Evolutionary conservation across 1,284 basidiomycete species (phyloP), one percentile per base, ranked within the genome.

Genomic region (Kwoniella shivajii): DNA sequence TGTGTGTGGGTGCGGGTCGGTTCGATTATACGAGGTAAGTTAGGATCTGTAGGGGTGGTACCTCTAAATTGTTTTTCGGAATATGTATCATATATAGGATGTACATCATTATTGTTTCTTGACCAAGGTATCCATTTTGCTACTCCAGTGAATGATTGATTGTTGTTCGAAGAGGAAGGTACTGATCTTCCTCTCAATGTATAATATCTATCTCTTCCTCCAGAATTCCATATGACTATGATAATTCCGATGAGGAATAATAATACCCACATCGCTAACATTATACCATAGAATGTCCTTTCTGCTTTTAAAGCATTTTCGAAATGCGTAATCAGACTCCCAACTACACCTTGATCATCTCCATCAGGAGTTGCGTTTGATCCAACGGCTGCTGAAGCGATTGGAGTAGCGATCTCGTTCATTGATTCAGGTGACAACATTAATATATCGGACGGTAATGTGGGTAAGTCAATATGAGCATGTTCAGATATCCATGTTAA

Each of bases 401-500:
- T 88, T 7, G 92, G 90, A 49, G 80, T 78, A 1, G 86, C 83
- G n/a, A 88, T 85, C 68, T 91, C 88, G 65, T 90, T 80, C 52
- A 91, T 84, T 4, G 84, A 80, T 1, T 78, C 74, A 7, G 84
- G 84, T 0, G 88, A 89, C 44, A 97, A 82, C 39, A 92, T 81
- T 54, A 98, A 85, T 36, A 88, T 83, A 55, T 84, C 83, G 46
- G 86, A 78, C 54, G 89, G 86, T 37, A 96, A 83, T 33, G 82
- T 82, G 0, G 90, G 87, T 50, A 97, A 83, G 63, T 89, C 80
- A 62, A 96, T 82, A 44, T 85, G 80, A 36, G 94, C 86, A 74
- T 95, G 92, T 63, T 92, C 81, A 67, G 94, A 88, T 59, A 98
- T 81, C 84, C 95, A 98, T 0, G 91, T 96, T 47, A 98, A 81